Evolutionary conservation across 345 rosid genomes (phyloP), one percentile per base, ranked within the genome.

Genomic region (Arabidopsis suecica): DNA sequence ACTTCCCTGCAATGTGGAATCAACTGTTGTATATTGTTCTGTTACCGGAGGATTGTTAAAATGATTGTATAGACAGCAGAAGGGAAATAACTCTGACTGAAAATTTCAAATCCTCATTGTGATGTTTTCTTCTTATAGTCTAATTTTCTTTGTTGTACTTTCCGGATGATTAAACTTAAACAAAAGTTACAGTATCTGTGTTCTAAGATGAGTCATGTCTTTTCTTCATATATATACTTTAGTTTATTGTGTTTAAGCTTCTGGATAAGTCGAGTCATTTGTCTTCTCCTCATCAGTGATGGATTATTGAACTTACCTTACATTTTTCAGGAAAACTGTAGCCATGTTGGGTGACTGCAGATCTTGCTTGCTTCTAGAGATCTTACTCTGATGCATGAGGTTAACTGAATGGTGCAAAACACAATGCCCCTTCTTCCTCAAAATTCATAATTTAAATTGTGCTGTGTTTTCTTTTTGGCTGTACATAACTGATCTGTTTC

Each of bases 301-400:
- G 69, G 51, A 48, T 68, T 78, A 82, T 80, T 84, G 79, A 85
- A 78, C 47, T 67, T 66, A 77, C 75, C 78, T 60, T 85, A 70
- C 72, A 80, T 86, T 81, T 87, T 85, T 77, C 86, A 84, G 89
- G 88, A 78, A 81, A 80, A 80, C 42, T 63, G 77, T 83, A 72
- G 82, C 59, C 38, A 25, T 57, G 59, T 30, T 9, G 73, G 71
- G 83, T 78, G 78, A 68, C 59, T 74, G 68, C 51, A 74, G 53
- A 62, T 63, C 70, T 77, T 81, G 79, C 18, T 71, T 50, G 61
- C 75, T 82, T 80, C 67, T 70, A 82, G 82, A 61, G 81, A 73
- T 83, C 76, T 40, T 76, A 74, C 73, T 73, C 73, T 75, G 83
- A 79, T 73, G 79, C 75, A 18, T 76, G 71, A 65, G 75, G 63